Conservation (phyloP, 768 basidiomycete species). For the Cubamyces sp. region DNA sequence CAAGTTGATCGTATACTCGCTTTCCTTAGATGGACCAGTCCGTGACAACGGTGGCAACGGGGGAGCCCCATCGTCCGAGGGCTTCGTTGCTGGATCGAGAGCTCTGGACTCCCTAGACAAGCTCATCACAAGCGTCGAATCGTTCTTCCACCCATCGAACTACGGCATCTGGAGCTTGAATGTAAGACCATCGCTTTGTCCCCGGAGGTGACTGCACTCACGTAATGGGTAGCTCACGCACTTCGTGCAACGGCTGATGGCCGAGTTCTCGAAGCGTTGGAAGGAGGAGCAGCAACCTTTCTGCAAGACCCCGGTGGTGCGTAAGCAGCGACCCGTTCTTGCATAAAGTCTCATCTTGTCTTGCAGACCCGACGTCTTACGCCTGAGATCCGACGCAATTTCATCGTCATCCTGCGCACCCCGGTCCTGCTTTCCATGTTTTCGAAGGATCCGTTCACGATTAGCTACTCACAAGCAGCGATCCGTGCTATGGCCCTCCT, state of each 20-base stretch:
- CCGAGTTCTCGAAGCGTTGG: constrained; percentile 81
- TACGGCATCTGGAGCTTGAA: constrained; percentile 79
- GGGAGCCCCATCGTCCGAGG: constrained; percentile 25
- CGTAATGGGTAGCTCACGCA: constrained; percentile 52
- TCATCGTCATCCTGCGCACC: constrained; percentile 81
- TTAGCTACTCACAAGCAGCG: constrained; percentile 79
- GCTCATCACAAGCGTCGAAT: constrained; percentile 89
- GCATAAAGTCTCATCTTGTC: constrained; percentile 5
- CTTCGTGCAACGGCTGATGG: constrained; percentile 71
- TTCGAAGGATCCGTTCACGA: constrained; percentile 80
- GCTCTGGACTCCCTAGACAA: constrained; percentile 88
- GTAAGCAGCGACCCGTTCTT: constrained; percentile 23
- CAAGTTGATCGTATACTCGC: constrained; percentile 86
- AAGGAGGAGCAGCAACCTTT: constrained; percentile 74
- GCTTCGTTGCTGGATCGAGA: constrained; percentile 78
- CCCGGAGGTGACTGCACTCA: background rate
- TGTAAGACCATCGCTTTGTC: constrained; percentile 41
- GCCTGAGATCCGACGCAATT: constrained; percentile 74
- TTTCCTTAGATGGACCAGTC: constrained; percentile 77
- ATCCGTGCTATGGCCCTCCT: constrained; percentile 77
- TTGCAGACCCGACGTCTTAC: constrained; percentile 76
- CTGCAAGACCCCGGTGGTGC: constrained; percentile 81
- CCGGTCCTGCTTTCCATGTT: constrained; percentile 92
- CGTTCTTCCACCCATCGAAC: constrained; percentile 96
- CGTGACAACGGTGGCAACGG: constrained; percentile 45